phyloP scores from a whole-genome alignment of 129 eudicot genomes.

The Tagetes patula region DNA sequence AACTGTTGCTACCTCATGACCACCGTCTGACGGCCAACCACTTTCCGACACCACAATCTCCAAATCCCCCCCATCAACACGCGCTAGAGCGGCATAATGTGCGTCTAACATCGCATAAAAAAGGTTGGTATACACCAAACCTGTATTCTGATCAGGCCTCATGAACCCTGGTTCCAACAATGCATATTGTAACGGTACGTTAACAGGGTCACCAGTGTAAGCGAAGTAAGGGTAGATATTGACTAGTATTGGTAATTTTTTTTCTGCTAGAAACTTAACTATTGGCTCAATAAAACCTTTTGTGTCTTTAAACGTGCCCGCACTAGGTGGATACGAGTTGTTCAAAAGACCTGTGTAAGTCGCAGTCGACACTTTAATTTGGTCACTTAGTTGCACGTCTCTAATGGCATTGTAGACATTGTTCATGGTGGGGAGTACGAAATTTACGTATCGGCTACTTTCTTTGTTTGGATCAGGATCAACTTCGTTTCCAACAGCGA shows the following conservation, averaged over 20 bases:
- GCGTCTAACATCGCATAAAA: conserved; percentile 37
- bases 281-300: conserved; percentile 20
- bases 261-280: conserved; percentile 14
- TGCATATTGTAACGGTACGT: conserved; percentile 25
- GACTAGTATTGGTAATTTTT: conserved; percentile 24
- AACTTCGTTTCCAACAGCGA: conserved; percentile 61
- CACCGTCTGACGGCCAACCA: conserved; percentile 33
- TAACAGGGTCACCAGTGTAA: conserved; percentile 21
- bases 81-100: conserved; percentile 37
- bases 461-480: conserved; percentile 17
- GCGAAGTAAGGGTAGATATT: conserved; percentile 35
- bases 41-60: conserved; percentile 38
- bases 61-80: conserved; percentile 24
- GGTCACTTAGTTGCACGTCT: conserved; percentile 22
- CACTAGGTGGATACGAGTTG: conserved; percentile 1
- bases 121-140: conserved; percentile 22
- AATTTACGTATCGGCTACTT: background rate
- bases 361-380: conserved; percentile 22
- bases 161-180: conserved; percentile 25
- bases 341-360: conserved; percentile 20
- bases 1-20: background rate
- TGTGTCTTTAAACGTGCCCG: background rate
- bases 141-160: conserved; percentile 7
- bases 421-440: conserved; percentile 41
- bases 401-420: conserved; percentile 31